Evolutionary conservation across 2,329 filamentous ascomycete genomes (phyloP), one percentile per base, ranked within the genome.

Genomic region (Mollisia scopiformis): DNA sequence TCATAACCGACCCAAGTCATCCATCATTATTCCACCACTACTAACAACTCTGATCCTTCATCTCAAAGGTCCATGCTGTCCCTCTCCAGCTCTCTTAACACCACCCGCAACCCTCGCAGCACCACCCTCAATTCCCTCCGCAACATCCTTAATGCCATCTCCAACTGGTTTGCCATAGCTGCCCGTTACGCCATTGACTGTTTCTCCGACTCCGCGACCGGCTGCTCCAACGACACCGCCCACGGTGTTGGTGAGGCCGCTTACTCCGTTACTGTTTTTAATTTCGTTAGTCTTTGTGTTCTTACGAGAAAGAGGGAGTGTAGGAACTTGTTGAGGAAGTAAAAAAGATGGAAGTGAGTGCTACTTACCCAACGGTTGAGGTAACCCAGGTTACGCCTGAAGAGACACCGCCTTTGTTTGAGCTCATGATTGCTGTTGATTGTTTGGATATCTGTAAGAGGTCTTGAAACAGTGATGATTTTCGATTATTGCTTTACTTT

Each of bases 81-180:
- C 65, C 49, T 67, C 66, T 5, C 68, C 67, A 39, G 68, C 68
- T 39, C 58, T 66, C 64, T 69, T 68, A 6, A 69, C 63, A 1
- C 67, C 67, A 27, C 59, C 55, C 8, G 66, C 68, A 14, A 70
- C 63, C 14, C 55, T 59, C 7, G 66, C 62, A 16, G 64, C 64
- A 21, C 68, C 68, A 2, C 63, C 64, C 56, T 70, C 67, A 25
- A 70, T 60, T 1, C 67, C 67, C 39, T 66, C 52, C 5, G 60
- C 63, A 11, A 70, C 58, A 58, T 68, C 62, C 35, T 68, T 68
- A 14, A 70, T 61, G 0, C 66, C 68, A 57, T 70, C 67, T 1
- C 68, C 67, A 35, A 70, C 64, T 1, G 66, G 65, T 33, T 70
- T 70, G 19, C 66, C 67, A 31, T 57, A 56, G 2, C 55, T 59